phyloP scores from a whole-genome alignment of 345 rosid species.

The Populus simonii region DNA sequence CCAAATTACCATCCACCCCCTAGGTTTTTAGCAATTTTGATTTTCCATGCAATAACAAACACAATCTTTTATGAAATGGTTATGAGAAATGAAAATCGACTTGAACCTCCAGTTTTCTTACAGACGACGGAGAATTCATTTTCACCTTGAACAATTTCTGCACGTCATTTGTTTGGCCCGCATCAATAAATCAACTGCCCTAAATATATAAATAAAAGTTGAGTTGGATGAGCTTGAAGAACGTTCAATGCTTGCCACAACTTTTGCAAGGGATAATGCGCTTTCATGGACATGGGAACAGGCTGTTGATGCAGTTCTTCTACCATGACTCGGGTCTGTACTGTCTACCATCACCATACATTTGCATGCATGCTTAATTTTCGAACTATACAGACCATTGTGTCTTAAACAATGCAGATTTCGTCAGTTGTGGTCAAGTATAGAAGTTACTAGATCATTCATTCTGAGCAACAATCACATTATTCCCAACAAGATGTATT shows the following conservation, averaged over 20 bases:
- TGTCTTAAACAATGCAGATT: conserved; percentile 35
- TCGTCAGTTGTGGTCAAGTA: conserved; percentile 44
- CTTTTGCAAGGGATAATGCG: conserved; percentile 73
- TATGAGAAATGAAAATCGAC: background rate
- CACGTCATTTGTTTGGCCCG: no score
- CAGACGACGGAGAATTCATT: no score
- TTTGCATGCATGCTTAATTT: background rate
- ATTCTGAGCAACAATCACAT: conserved; percentile 56
- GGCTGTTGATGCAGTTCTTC: conserved; percentile 47
- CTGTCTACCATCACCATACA: background rate
- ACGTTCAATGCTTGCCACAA: conserved; percentile 69
- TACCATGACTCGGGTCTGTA: conserved; percentile 50
- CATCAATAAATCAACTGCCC: no score
- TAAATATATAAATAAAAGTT: conserved; percentile 18
- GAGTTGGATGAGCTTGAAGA: conserved; percentile 78
- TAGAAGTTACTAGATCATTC: conserved; percentile 45
- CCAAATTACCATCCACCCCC: no score
- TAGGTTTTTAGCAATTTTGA: no score
- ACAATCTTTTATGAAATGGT: background rate
- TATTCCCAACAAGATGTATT: conserved; percentile 48
- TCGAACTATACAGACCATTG: background rate
- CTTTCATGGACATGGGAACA: conserved; percentile 59
- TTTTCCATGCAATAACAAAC: background rate
- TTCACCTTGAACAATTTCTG: no score
- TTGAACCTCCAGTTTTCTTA: background rate